Percentiles rank a stretch among this genome's conserved stretches.
These are phyloP conservation scores for Marasmius sp. DNA, from an alignment of 1,284 basidiomycete species.

Conservation along the genomic window DNA sequence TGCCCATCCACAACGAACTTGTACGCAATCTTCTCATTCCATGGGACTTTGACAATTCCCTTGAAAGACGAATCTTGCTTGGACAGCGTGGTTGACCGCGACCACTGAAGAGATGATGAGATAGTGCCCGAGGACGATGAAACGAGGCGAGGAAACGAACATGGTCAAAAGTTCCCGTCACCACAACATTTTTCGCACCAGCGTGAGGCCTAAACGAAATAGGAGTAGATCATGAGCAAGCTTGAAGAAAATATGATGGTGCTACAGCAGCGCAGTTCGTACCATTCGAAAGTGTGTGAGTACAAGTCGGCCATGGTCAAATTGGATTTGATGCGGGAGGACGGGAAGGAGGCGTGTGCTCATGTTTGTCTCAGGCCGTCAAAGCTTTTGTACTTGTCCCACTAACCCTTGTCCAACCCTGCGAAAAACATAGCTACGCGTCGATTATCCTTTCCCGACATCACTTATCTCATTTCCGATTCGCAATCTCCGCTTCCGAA, in stretches of 20 bases:
- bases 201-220: conserved; percentile 51
- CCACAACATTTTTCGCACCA: conserved; percentile 59
- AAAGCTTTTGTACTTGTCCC: conserved; percentile 16
- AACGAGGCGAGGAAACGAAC: conserved; percentile 39
- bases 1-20: conserved; percentile 79
- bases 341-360: background rate
- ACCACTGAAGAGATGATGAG: conserved; percentile 52
- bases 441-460: no score
- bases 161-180: conserved; percentile 77
- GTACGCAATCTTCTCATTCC: conserved; percentile 64
- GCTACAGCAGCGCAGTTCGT: conserved; percentile 17
- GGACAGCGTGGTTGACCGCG: conserved; percentile 52
- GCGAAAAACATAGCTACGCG: background rate
- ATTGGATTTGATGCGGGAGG: background rate
- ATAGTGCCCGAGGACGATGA: conserved; percentile 10
- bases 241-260: conserved; percentile 7
- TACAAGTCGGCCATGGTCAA: conserved; percentile 41
- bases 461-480: no score
- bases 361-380: background rate
- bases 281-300: conserved; percentile 49
- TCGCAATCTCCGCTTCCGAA: no score
- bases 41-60: conserved; percentile 57
- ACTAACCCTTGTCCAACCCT: background rate
- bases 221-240: conserved; percentile 9
- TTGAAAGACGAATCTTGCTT: conserved; percentile 58